Conservation (phyloP, 306 rosid genomes). For the Abrus pulchellus region DNA sequence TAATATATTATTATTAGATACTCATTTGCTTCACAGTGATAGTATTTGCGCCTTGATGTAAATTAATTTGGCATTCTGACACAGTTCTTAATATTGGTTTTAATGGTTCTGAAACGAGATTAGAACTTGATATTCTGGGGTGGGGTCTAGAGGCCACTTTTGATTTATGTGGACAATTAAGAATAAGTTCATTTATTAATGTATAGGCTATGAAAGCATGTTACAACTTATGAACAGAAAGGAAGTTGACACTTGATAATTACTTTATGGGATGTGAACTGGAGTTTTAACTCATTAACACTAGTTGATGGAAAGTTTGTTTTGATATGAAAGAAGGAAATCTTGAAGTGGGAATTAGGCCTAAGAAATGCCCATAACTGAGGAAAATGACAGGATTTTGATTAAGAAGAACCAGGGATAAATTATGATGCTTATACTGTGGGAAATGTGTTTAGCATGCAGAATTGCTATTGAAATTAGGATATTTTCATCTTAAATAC, state of each 20-base stretch:
- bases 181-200: not conserved
- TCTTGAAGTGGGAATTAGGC: not conserved
- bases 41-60: slow-evolving; percentile 14
- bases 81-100: not conserved
- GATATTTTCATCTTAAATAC: not conserved
- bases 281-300: not conserved
- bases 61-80: slow-evolving; percentile 34
- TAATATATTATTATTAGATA: slow-evolving; percentile 19
- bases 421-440: slow-evolving; percentile 17
- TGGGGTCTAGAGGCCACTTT: slow-evolving; percentile 1
- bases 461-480: slow-evolving; percentile 27
- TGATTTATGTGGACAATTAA: not conserved
- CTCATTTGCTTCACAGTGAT: slow-evolving; percentile 28
- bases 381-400: slow-evolving; percentile 16
- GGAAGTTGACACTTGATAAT: not conserved
- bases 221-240: not conserved
- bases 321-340: slow-evolving; percentile 19
- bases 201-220: slow-evolving; percentile 6
- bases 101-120: slow-evolving; percentile 16
- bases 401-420: not conserved
- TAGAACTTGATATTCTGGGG: not conserved
- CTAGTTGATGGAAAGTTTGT: not conserved
- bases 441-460: not conserved
- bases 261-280: slow-evolving; percentile 1
- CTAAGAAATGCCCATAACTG: slow-evolving; percentile 8